Evolutionary conservation across 768 basidiomycete species (phyloP), one percentile per base, ranked within the genome.

Genomic region (Tylopilus plumbeoviolaceoides): DNA sequence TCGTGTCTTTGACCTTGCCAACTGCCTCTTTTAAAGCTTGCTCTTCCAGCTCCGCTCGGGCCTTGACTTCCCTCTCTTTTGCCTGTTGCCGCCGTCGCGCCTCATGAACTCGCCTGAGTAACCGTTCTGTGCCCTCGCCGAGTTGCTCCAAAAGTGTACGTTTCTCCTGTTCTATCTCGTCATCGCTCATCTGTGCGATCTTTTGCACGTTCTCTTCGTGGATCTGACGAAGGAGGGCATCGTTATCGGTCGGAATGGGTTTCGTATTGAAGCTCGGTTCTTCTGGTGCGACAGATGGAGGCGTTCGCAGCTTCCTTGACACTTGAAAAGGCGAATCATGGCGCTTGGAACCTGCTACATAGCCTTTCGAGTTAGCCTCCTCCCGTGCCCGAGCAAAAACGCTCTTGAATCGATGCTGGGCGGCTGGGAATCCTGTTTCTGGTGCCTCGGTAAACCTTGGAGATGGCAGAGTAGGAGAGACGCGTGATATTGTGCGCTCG

Each of bases 91-190:
- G 63, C 21, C 39, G 45, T 42, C 63, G 52, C 7, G 63, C 62
- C 39, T 48, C 63, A 12, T 53, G 63, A 43, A 63, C 57, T n/a
- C 63, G 56, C 60, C 70, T 77, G 63, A 95, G 58, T 4, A 90
- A 67, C 42, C 84, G 83, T 3, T 75, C 74, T 10, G 91, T 75
- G 17, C 79, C 82, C 2, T 77, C 72, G 1, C 91, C 92, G 63
- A 95, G 84, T 42, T 80, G 77, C 54, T 89, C 83, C 25, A 89
- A 51, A 39, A 95, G 80, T 55, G 90, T 81, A 47, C 70, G 70
- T 41, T 75, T 73, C 66, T 88, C 91, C 47, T 78, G 67, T 55
- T 85, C 82, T 10, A 83, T 75, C 65, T 94, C 87, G 15, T 82
- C 81, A 11, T 80, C 78, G 3, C 78, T 76, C 93, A 95, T 95